A percentile compares a stretch with the other conserved stretches of the same genome.
Evolutionary conservation across 225 moss, liverwort and hornwort species (phyloP).

Genomic region (Neckera pumila): DNA sequence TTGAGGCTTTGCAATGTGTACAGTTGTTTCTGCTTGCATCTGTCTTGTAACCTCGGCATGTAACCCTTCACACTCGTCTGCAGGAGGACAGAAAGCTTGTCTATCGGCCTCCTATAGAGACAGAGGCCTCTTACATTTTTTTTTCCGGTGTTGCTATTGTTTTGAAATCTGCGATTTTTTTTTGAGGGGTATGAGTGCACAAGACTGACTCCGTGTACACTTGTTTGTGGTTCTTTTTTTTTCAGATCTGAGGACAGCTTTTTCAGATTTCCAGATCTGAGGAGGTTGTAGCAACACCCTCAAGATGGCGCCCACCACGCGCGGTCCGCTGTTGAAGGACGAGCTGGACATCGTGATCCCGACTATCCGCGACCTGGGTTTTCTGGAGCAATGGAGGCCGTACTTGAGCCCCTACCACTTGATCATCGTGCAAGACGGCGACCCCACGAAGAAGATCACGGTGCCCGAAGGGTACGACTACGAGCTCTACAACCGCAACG

Average conservation of each 20-base stretch:
- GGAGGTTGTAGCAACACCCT: background rate
- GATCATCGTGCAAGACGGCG: slow-evolving; percentile 64
- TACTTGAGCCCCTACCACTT: slow-evolving; percentile 55
- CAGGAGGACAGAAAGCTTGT: background rate
- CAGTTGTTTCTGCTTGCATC: background rate
- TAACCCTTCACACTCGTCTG: background rate
- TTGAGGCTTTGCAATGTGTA: background rate
- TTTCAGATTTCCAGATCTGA: background rate
- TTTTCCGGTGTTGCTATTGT: background rate
- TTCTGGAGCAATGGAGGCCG: slow-evolving; percentile 61
- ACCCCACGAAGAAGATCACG: slow-evolving; percentile 39
- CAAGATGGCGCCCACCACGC: slow-evolving; percentile 8
- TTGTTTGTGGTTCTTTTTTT: background rate
- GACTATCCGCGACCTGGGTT: slow-evolving; percentile 49
- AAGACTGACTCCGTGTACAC: background rate
- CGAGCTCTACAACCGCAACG: slow-evolving; percentile 62
- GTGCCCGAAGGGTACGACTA: slow-evolving; percentile 58
- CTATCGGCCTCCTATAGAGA: no score
- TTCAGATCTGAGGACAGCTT: background rate
- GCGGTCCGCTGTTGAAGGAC: slow-evolving; percentile 44
- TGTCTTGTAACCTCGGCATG: no score
- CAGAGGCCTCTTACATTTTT: background rate
- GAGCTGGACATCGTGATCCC: slow-evolving; percentile 66
- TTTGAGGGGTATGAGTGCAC: background rate
- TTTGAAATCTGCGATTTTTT: background rate